phyloP scores from a whole-genome alignment of 441 rosid species.

The Populus hybrid region DNA sequence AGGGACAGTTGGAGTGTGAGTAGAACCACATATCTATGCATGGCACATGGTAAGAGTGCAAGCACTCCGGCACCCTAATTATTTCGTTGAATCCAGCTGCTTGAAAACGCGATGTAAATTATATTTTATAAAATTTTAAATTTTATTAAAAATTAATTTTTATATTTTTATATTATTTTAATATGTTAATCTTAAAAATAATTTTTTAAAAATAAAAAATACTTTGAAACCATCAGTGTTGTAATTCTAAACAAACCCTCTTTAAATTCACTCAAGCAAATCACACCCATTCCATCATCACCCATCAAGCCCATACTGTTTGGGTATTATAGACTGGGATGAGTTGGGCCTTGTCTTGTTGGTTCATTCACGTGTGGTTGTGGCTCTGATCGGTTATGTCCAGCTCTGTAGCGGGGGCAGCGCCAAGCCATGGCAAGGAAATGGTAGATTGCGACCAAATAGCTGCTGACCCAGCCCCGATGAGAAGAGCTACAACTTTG shows the following conservation, averaged over 20 bases:
- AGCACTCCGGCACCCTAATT: slow-evolving; percentile 61
- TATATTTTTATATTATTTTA: too few species aligned
- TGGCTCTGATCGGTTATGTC: background rate
- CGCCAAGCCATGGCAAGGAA: slow-evolving; percentile 32
- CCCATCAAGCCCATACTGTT: background rate
- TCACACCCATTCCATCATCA: slow-evolving; percentile 42
- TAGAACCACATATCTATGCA: slow-evolving; percentile 93
- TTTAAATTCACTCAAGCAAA: slow-evolving; percentile 67
- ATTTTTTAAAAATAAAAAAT: too few species aligned
- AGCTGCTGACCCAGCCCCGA: slow-evolving; percentile 31
- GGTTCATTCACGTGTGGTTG: background rate
- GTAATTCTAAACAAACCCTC: slow-evolving; percentile 18
- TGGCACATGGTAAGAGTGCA: slow-evolving; percentile 61
- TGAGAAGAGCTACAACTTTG: slow-evolving; percentile 20
- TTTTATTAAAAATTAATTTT: too few species aligned
- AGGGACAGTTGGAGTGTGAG: slow-evolving; percentile 76
- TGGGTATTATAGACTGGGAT: slow-evolving; percentile 36
- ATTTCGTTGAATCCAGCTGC: background rate
- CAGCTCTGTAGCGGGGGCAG: background rate
- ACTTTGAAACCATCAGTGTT: too few species aligned
- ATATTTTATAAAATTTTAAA: too few species aligned
- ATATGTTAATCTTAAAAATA: too few species aligned
- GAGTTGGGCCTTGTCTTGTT: slow-evolving; percentile 8
- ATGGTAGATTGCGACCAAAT: slow-evolving; percentile 34
- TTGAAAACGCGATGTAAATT: too few species aligned